Base-by-base conservation (phyloP, 2,329 filamentous ascomycete species). In the Endocalyx cinctus region DNA sequence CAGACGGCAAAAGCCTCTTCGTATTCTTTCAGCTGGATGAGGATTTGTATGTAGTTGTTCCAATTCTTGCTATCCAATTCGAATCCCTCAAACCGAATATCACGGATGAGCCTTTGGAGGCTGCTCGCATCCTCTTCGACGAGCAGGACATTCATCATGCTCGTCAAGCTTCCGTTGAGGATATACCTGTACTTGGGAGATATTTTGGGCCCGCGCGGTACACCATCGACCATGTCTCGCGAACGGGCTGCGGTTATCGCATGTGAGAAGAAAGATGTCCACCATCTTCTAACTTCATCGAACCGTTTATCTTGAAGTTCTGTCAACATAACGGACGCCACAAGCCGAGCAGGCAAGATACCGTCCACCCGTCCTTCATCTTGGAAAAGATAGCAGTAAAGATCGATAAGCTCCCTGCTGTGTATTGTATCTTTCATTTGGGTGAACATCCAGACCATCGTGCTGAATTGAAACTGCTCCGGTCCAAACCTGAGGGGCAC, bases 1-100 rank as follows among this genome's bases (percentile, higher is more conserved):
- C 85, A 90, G 32, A 81, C 62, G 15, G 64, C 54, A 60, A 92
- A 94, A 23, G 88, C 88, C 14, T 82, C 69, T 29, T 76, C 61
- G 48, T 74, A 72, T 28, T 72, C 68, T 28, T 72, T 70, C 34
- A 78, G 67, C 11, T 69, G 64, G 16, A 79, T 76, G 17, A 96
- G 75, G 31, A 71, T 60, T 48, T 83, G 77, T 35, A 95, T 72
- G 43, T 85, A 80, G 31, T 74, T 69, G 54, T 94, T 92, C 87
- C 87, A 94, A 46, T 86, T 88, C 48, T 72, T 73, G 54, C 76
- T 81, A 51, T 87, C 82, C 37, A 96, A 60, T 17, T 67, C 64
- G 63, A 90, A 96, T 10, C 89, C 90, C 25, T 72, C 69, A 2
- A 57, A 54, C 7, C 76, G 64, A 10, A 89, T 64, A n/a, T 71